Evolutionary conservation across 768 basidiomycete genomes (phyloP).

Genomic region (Pholiota molesta): DNA sequence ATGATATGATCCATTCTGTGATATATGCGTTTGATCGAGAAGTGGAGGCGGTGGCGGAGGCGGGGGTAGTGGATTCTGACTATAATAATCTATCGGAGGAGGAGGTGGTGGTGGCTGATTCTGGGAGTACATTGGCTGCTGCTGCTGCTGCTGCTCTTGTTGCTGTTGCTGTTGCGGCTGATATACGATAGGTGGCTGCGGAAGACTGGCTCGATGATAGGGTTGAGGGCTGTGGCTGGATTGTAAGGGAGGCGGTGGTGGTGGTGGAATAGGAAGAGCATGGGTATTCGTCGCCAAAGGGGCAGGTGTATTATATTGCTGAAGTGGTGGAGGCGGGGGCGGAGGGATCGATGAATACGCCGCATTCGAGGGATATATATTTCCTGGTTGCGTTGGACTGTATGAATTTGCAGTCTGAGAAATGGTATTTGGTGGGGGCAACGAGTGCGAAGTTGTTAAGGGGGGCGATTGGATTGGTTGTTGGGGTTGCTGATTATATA

Average conservation of each 20-base stretch:
- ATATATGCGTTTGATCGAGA: constrained; percentile 9
- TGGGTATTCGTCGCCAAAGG: constrained; percentile 23
- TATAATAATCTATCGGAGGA: constrained; percentile 32
- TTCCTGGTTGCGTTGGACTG: constrained; percentile 27
- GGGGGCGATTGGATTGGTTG: constrained; percentile 28
- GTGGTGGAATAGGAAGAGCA: constrained; percentile 32
- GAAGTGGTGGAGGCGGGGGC: constrained; percentile 45
- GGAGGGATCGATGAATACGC: constrained; percentile 36
- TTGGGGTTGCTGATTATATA: constrained; percentile 37
- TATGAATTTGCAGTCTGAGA: constrained; percentile 28
- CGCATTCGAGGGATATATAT: constrained; percentile 27
- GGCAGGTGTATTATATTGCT: constrained; percentile 26
- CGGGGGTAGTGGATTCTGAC: constrained; percentile 30
- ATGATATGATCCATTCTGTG: constrained; percentile 32
- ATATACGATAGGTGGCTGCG: constrained; percentile 51
- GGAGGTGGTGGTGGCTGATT: constrained; percentile 27
- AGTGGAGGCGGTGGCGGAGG: constrained; percentile 41
- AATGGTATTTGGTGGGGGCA: constrained; percentile 27
- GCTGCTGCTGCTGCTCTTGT: constrained; percentile 34
- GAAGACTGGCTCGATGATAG: constrained; percentile 50
- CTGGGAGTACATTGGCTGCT: constrained; percentile 28
- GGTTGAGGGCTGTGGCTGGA: constrained; percentile 13
- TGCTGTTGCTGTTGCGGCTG: constrained; percentile 30
- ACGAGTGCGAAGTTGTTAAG: constrained; percentile 29
- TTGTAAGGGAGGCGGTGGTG: constrained; percentile 26